These are phyloP conservation scores for Ustilago tritici DNA, from an alignment of 1,284 basidiomycete genomes.

Conservation along the genomic window DNA sequence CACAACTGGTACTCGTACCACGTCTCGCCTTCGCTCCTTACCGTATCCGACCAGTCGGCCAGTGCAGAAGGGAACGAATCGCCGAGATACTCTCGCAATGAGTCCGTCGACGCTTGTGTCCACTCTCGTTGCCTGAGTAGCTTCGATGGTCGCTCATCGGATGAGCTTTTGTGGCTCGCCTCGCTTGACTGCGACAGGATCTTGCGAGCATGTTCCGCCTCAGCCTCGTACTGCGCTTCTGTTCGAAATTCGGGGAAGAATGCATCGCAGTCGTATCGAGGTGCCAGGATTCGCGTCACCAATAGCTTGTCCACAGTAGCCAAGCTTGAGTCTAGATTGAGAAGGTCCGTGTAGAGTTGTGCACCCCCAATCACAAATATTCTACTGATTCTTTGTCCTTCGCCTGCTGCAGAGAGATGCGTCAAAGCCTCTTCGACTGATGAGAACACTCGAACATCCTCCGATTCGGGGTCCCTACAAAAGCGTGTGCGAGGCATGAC, in stretches of 20 bases:
- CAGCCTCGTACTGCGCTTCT: slow-evolving; percentile 31
- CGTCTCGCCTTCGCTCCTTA: slow-evolving; percentile 35
- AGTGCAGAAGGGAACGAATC: slow-evolving; percentile 24
- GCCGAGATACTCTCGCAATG: slow-evolving; percentile 30
- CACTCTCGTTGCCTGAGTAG: slow-evolving; percentile 25
- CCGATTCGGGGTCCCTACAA: slow-evolving; percentile 47
- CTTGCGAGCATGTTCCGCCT: slow-evolving; percentile 19
- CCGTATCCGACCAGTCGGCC: slow-evolving; percentile 17
- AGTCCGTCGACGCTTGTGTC: slow-evolving; percentile 25
- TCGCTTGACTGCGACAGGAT: background rate
- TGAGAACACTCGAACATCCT: slow-evolving; percentile 29
- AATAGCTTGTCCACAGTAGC: slow-evolving; percentile 71
- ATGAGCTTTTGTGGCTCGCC: background rate
- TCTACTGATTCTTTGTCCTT: slow-evolving; percentile 52
- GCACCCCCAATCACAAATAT: slow-evolving; percentile 91
- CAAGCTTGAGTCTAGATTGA: slow-evolving; percentile 10
- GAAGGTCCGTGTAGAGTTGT: slow-evolving; percentile 79
- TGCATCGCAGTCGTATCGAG: slow-evolving; percentile 85
- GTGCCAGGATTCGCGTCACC: slow-evolving; percentile 83
- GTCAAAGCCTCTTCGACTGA: slow-evolving; percentile 30
- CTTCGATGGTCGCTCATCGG: background rate
- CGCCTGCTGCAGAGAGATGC: slow-evolving; percentile 7
- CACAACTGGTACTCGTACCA: slow-evolving; percentile 51
- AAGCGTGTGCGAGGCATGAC: background rate
- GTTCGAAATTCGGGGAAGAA: slow-evolving; percentile 82